phyloP scores from a whole-genome alignment of 2,329 filamentous ascomycete species.

The Apiospora rasikravindrae region DNA sequence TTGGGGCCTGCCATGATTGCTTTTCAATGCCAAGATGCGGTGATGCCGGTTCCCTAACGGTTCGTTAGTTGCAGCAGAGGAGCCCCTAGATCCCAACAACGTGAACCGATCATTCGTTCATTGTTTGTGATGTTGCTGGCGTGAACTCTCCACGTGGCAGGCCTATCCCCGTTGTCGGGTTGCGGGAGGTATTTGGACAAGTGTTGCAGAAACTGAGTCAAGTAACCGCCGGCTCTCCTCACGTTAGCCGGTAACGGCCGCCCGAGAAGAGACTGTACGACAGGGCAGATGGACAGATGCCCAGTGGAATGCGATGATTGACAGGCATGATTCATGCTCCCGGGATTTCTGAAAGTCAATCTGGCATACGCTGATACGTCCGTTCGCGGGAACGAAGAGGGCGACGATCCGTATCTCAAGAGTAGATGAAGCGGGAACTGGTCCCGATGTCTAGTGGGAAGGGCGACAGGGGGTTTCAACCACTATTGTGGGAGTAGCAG shows the following conservation, averaged over 20 bases:
- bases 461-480: neutral
- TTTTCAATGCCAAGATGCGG: neutral
- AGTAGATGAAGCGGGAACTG: conserved; percentile 1
- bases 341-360: neutral
- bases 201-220: neutral
- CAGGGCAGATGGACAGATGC: neutral
- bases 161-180: neutral
- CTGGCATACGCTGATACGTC: neutral
- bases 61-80: neutral
- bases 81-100: neutral
- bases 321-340: too few species aligned
- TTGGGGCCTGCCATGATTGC: neutral
- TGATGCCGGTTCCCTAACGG: neutral
- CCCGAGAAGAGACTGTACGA: neutral
- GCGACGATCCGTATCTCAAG: neutral
- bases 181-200: neutral
- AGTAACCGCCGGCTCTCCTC: neutral
- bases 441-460: neutral
- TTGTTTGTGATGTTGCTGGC: neutral
- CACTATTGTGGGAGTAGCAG: neutral
- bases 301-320: neutral
- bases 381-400: neutral
- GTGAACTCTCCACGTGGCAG: neutral
- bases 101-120: neutral
- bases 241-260: neutral